phyloP scores from a whole-genome alignment of 225 moss, liverwort and hornwort species.

The Polytrichum formosum region DNA sequence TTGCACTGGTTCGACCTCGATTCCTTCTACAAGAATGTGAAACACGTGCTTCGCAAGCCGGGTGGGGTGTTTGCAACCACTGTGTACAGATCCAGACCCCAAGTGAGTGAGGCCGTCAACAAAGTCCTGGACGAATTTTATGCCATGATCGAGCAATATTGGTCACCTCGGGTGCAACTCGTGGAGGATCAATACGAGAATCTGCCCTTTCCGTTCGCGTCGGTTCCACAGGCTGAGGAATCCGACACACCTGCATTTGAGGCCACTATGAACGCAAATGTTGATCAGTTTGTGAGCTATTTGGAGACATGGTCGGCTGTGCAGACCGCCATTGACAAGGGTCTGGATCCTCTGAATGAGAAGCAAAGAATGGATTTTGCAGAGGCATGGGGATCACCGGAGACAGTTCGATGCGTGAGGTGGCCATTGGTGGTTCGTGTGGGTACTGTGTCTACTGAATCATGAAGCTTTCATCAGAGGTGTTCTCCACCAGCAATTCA shows the following conservation, averaged over 20 bases:
- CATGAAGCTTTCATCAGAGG: neutral
- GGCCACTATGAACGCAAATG: conserved; percentile 4
- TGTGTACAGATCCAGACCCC: conserved; percentile 7
- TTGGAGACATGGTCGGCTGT: conserved; percentile 10
- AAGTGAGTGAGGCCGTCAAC: conserved; percentile 1
- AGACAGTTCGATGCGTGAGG: neutral
- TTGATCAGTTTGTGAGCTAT: neutral
- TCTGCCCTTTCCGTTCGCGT: conserved; percentile 10
- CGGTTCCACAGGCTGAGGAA: conserved; percentile 3
- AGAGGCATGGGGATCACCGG: conserved; percentile 7
- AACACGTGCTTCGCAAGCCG: conserved; percentile 18
- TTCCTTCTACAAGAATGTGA: conserved; percentile 26
- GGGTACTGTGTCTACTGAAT: neutral
- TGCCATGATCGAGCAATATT: neutral
- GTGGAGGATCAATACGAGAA: conserved; percentile 9
- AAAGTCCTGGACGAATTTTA: conserved; percentile 13
- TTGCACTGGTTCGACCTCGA: conserved; percentile 49
- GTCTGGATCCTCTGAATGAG: conserved; percentile 1
- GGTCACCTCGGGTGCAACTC: conserved; percentile 12
- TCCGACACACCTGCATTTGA: neutral
- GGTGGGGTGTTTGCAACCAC: conserved; percentile 18
- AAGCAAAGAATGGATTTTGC: conserved; percentile 4
- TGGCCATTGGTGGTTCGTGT: conserved; percentile 1
- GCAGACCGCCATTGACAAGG: conserved; percentile 8
- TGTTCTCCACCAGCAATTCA: too few relatives aligned